Base-by-base conservation (phyloP, 768 basidiomycete species). In the Gautieria morchelliformis region DNA sequence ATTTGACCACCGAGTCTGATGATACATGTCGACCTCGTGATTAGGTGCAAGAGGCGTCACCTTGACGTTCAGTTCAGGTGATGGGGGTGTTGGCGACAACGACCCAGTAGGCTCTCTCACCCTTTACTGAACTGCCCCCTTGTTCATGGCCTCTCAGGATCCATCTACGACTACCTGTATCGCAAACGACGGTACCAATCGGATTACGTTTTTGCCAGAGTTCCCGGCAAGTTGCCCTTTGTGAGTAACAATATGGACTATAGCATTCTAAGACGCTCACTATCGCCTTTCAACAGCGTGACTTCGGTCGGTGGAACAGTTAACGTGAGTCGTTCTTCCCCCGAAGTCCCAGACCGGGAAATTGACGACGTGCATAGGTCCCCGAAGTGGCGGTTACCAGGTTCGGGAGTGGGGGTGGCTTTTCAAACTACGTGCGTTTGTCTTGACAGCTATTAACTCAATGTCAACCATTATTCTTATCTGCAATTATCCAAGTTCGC, bases 281-380 rank as follows among this genome's bases (percentile, higher is more conserved):
- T 37, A 14, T 37, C 17, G 33, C 33, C 8, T 27, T 40, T 32
- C 17, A 5, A 8, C 22, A 88, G 86, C 60, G 83, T 87, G 19
- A 90, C 87, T 4, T 60, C 83, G 3, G 86, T 90, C 3, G 87
- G 87, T 7, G 87, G 80, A 9, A 88, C 87, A 1, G 68, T 67
- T 22, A 60, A 69, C 41, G 69, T 85, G 33, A 53, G 40, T 41
- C 12, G 42, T 22, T 17, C 8, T 44, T n/a, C 20, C 8, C 20
- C 42, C 6, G 19, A 19, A 12, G 42, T 9, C 10, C 14, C 17
- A 22, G 42, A 17, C 42, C 14, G 9, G n/a, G 20, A 44, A 7
- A 44, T 19, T 44, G n/a, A 44, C 17, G 14, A 22, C 42, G 42
- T 12, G 20, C 5, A 44, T 17, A 55, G 53, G 53, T 55, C 27